Evolutionary conservation across 768 basidiomycete genomes (phyloP).

Genomic region (Calocybe indica): DNA sequence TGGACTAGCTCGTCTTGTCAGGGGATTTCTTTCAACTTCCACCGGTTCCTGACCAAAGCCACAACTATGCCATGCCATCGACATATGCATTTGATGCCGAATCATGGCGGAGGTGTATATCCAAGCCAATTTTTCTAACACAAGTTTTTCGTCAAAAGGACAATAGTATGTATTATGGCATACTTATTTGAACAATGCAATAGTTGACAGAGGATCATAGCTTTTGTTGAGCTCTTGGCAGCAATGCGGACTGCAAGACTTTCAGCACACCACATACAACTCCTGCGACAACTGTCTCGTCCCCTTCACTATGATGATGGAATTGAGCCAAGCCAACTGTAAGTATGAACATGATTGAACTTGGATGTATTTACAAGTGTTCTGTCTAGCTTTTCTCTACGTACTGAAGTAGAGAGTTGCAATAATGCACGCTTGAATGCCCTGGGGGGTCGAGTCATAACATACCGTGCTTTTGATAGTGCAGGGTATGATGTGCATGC

Average conservation of each 20-base stretch:
- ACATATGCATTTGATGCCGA: conserved; percentile 63
- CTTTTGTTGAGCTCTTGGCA: conserved; percentile 80
- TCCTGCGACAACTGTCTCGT: conserved; percentile 51
- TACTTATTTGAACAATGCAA: no score
- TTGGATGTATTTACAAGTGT: neutral
- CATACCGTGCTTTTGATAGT: conserved; percentile 38
- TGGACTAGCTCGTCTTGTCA: conserved; percentile 55
- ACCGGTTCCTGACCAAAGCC: conserved; percentile 48
- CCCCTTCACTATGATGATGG: conserved; percentile 60
- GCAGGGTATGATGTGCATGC: conserved; percentile 35
- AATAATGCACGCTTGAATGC: conserved; percentile 56
- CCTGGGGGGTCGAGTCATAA: conserved; percentile 30
- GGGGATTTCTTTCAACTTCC: conserved; percentile 84
- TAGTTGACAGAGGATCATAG: conserved; percentile 24
- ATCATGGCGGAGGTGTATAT: conserved; percentile 53
- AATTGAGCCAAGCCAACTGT: conserved; percentile 81
- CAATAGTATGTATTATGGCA: conserved; percentile 26
- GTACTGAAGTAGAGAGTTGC: conserved; percentile 70
- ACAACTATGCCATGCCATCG: conserved; percentile 34
- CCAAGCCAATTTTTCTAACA: conserved; percentile 37
- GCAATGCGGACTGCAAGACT: conserved; percentile 78
- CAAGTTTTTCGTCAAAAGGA: conserved; percentile 75
- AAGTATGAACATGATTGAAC: conserved; percentile 9
- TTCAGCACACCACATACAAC: conserved; percentile 42
- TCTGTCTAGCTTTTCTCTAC: conserved; percentile 59